A percentile compares a stretch with the other conserved stretches of the same genome.
Conservation (phyloP, 805 yeast genomes). For the Wickerhamiella parazyma region DNA sequence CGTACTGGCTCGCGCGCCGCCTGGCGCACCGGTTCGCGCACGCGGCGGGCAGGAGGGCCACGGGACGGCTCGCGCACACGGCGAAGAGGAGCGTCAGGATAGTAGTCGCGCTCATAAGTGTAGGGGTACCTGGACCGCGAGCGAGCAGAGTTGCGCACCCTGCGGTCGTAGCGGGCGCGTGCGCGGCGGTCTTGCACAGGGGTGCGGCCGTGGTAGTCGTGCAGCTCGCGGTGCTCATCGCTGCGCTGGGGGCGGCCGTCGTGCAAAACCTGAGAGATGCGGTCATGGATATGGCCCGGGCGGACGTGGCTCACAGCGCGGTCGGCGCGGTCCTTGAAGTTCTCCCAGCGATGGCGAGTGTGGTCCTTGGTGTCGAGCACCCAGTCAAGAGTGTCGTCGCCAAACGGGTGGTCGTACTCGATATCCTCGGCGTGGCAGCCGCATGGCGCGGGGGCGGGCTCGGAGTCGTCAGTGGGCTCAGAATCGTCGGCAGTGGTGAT, state of each 20-base stretch:
- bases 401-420: conserved; percentile 6
- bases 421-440: background rate
- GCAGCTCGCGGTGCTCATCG: conserved; percentile 1
- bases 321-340: conserved; percentile 3
- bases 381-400: conserved; percentile 8
- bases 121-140: background rate
- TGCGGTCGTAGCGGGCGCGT: conserved; percentile 4
- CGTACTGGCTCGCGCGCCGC: background rate
- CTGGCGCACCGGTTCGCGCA: background rate
- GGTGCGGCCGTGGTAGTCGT: conserved; percentile 1
- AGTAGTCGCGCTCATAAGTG: background rate
- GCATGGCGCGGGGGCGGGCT: background rate
- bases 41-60: background rate
- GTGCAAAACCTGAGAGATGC: conserved; percentile 5
- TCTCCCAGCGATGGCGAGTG: conserved; percentile 1
- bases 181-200: conserved; percentile 4
- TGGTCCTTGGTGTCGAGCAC: conserved; percentile 8
- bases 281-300: conserved; percentile 4
- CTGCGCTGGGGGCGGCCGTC: conserved; percentile 5
- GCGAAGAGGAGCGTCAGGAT: background rate
- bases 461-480: background rate
- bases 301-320: conserved; percentile 4
- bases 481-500: background rate
- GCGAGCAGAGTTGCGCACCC: conserved; percentile 2
- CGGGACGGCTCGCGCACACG: background rate